Percentiles rank a stretch among this genome's conserved stretches.
These are phyloP conservation scores for Penicillium sp. DNA, from an alignment of 2,329 filamentous ascomycete species.

Conservation along the genomic window DNA sequence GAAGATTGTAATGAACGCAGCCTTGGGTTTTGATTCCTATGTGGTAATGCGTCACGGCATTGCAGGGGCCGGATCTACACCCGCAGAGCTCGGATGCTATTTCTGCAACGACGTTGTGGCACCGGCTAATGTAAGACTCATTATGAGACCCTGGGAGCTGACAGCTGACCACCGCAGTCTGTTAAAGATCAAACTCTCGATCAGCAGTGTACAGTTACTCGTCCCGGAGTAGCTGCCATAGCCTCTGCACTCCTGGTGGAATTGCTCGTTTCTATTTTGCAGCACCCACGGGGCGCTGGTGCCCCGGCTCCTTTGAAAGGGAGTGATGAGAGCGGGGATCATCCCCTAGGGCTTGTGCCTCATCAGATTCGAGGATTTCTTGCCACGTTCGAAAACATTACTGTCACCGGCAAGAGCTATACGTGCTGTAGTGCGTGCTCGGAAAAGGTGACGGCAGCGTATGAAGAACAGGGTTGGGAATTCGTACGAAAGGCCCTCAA, in stretches of 20 bases:
- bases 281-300: constrained; percentile 64
- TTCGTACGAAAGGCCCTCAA: constrained; percentile 61
- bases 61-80: constrained; percentile 54
- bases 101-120: constrained; percentile 98
- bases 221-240: constrained; percentile 87
- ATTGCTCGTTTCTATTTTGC: constrained; percentile 79
- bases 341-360: constrained; percentile 55
- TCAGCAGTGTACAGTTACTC: constrained; percentile 95
- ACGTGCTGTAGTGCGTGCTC: constrained; percentile 64
- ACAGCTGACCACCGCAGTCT: constrained; percentile 55
- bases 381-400: constrained; percentile 58
- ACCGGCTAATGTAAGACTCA: constrained; percentile 74
- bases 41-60: constrained; percentile 96
- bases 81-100: constrained; percentile 81
- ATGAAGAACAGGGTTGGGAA: constrained; percentile 56
- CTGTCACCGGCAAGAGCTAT: constrained; percentile 58
- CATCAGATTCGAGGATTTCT: constrained; percentile 65
- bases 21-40: constrained; percentile 92
- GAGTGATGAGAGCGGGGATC: constrained; percentile 37
- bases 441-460: constrained; percentile 52
- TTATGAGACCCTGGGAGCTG: constrained; percentile 9
- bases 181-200: constrained; percentile 93
- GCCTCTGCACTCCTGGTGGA: constrained; percentile 90
- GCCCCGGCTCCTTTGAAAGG: constrained; percentile 39
- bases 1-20: constrained; percentile 96